phyloP scores from a whole-genome alignment of 257 asterid genomes.

The Forsythia viridissima region DNA sequence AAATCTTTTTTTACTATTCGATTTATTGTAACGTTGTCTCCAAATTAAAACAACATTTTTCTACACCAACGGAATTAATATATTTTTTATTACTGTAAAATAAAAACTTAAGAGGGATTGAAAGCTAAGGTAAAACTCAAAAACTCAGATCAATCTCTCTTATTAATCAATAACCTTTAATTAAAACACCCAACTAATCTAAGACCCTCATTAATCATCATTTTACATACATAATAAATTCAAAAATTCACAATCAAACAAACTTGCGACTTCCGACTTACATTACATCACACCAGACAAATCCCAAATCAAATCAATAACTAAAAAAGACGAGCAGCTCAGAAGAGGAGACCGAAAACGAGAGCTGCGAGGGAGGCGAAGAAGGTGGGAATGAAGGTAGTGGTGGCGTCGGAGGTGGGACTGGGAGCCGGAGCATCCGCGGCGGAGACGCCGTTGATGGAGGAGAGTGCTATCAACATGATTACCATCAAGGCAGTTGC shows the following conservation, averaged over 20 bases:
- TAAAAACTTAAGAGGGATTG: too few species aligned
- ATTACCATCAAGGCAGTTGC: conserved; percentile 21
- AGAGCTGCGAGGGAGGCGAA: conserved; percentile 27
- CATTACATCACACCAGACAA: background rate
- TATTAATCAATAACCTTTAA: background rate
- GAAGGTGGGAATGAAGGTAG: conserved; percentile 29
- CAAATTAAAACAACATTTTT: too few species aligned
- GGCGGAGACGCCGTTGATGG: conserved; percentile 29
- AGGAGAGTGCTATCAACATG: conserved; percentile 24
- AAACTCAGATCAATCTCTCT: background rate
- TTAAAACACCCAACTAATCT: too few species aligned
- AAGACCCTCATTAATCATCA: background rate
- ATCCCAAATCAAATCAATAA: background rate
- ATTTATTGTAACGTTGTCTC: too few species aligned
- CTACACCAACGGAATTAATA: too few species aligned
- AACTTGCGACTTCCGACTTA: background rate
- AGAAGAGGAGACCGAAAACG: conserved; percentile 28
- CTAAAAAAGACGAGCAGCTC: background rate
- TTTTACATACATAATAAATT: background rate
- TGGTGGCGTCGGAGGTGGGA: conserved; percentile 35
- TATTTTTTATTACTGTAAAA: background rate
- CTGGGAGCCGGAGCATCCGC: conserved; percentile 41
- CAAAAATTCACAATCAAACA: background rate
- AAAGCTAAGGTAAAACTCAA: background rate
- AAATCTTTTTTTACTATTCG: too few species aligned